Conservation (phyloP, 2,329 filamentous ascomycete genomes). For the Dryadomyces quercivorus region DNA sequence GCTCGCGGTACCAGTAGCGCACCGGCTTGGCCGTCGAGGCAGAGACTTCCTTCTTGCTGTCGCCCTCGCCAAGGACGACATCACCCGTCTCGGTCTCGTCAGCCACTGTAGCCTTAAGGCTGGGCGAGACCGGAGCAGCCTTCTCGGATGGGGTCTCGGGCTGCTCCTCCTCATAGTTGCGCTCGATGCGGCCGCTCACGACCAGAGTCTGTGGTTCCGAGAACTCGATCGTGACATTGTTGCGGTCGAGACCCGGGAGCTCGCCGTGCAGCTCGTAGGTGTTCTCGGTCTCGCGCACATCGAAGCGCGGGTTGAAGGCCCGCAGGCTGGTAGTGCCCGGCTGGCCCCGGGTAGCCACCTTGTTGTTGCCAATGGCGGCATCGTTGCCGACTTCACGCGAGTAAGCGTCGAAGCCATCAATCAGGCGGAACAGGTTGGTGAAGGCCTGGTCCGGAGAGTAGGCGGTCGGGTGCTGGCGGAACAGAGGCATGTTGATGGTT, state of each 20-base stretch:
- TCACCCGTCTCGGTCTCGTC: slow-evolving; percentile 34
- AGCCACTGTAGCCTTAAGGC: slow-evolving; percentile 52
- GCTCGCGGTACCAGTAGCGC: slow-evolving; percentile 57
- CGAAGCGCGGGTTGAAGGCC: slow-evolving; percentile 64
- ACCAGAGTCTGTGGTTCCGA: slow-evolving; percentile 61
- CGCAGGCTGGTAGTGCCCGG: slow-evolving; percentile 16
- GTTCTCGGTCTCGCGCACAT: slow-evolving; percentile 57
- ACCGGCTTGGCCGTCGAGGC: slow-evolving; percentile 5
- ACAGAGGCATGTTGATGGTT: slow-evolving; percentile 44
- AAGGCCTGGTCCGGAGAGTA: slow-evolving; percentile 15
- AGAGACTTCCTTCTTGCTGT: slow-evolving; percentile 9
- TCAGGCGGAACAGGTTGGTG: slow-evolving; percentile 43
- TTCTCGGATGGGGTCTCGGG: neutral
- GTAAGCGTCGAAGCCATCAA: slow-evolving; percentile 52
- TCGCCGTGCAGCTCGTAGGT: slow-evolving; percentile 70
- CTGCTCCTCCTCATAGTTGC: slow-evolving; percentile 30
- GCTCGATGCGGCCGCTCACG: slow-evolving; percentile 58
- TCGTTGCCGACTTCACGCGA: slow-evolving; percentile 22
- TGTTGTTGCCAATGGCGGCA: slow-evolving; percentile 10
- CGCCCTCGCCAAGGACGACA: slow-evolving; percentile 14
- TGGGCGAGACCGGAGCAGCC: slow-evolving; percentile 18
- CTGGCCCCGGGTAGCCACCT: slow-evolving; percentile 18
- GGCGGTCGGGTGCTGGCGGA: slow-evolving; percentile 35
- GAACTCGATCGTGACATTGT: slow-evolving; percentile 68
- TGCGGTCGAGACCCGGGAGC: slow-evolving; percentile 62